Base-by-base conservation (phyloP, 345 rosid genomes). In the Nephelium lappaceum region DNA sequence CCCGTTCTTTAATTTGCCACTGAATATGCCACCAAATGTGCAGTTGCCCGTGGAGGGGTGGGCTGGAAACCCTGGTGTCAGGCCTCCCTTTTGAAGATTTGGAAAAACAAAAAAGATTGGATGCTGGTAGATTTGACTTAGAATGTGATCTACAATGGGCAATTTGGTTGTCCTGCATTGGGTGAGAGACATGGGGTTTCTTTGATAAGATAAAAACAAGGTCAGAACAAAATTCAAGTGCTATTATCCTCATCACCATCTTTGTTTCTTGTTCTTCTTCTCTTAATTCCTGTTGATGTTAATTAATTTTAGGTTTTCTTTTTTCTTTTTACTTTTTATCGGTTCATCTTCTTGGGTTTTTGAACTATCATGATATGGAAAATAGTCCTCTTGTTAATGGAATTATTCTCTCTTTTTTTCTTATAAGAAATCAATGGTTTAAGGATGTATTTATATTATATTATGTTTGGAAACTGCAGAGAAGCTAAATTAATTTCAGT, bases 11-110 rank as follows among this genome's bases (percentile, higher is more conserved):
- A 93, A 93, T 85, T 78, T 93, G 81, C 98, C 98, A 16, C 76
- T 91, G 71, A 94, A 84, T 85, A 86, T 95, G 94, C 90, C 91
- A 14, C 75, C 91, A 0, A 87, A 85, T 71, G 81, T 87, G 68
- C 98, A 93, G 83, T 83, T 95, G 82, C 91, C 95, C 8, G 93
- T 88, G 61, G 98, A 95, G 45, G 91, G 92, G 53, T 95, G 98
- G 98, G 72, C 86, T 5, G 95, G 95, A 25, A 91, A 86, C 84
- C 74, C 93, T 0, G 90, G 89, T 8, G 83, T 86, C 71, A 86
- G 97, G 84, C 85, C 95, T 78, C 88, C 91, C 60, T 94, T 93
- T 82, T 94, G 77, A 89, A 53, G 63, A 60, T 7, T 38, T 55
- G 21, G 14, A 24, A 31, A 31, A 53, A 10, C 11, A 57, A 57